Evolutionary conservation across 2,329 filamentous ascomycete species (phyloP), one percentile per base, ranked within the genome.

Genomic region (Delphinella strobiligena): DNA sequence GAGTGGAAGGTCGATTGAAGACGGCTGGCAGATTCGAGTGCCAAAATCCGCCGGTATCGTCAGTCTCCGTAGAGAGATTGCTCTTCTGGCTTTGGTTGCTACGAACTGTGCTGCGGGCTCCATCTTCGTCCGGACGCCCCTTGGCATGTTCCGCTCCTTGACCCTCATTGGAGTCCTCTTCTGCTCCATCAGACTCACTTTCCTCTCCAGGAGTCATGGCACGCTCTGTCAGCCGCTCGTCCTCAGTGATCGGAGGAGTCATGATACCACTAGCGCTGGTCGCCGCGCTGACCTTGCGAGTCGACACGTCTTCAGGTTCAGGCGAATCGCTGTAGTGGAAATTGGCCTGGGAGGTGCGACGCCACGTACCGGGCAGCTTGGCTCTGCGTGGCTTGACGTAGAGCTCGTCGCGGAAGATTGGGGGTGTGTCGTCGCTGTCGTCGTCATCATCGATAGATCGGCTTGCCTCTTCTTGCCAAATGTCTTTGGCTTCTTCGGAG

Each of bases 381-480:
- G 57, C 48, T 19, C 63, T 56, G 15, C 54, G 49, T 40, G 62
- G 59, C 30, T 52, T 56, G 2, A 45, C 47, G 34, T 51, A 46
- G 11, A 61, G 40, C 31, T 62, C 61, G 24, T 56, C 50, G 36
- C 48, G 41, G n/a, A 45, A 38, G 16, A 52, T 45, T 7, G 22
- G 22, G 7, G 22, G 22, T 7, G 22, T 27, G 5, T 37, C 15
- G 19, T 41, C 33, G 24, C 17, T 18, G 17, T 34, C 38, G 16
- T 44, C 34, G 22, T 41, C 31, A 4, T 45, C 45, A 14, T 52
- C 49, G n/a, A 54, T 50, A 4, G 49, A 49, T 7, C 62, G 57
- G 31, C 63, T 66, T 12, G 64, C 66, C 46, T 68, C 64, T 41
- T 66, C 64, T 49, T 64, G 57, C 66, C 66, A 69, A 16, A 69